These are phyloP conservation scores for Colletotrichum godetiae DNA, from an alignment of 2,329 filamentous ascomycete genomes.

Conservation along the genomic window DNA sequence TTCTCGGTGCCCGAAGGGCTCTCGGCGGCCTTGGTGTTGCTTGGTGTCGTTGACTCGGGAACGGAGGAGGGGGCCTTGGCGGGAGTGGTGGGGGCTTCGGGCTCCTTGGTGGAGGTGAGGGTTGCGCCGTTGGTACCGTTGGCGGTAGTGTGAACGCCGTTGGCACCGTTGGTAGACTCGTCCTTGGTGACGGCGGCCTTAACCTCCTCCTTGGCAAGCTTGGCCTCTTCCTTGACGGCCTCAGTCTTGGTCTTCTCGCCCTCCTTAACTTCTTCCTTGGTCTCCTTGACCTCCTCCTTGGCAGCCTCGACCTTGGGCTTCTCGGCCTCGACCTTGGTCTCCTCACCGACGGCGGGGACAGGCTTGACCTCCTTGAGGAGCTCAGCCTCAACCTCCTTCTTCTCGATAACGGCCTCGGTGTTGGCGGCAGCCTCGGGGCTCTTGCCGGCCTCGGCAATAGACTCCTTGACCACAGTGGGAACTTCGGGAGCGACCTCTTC, in stretches of 20 bases:
- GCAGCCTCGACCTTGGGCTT: constrained; percentile 37
- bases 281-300: constrained; percentile 40
- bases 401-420: constrained; percentile 77
- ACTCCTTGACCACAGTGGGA: constrained; percentile 67
- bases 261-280: constrained; percentile 31
- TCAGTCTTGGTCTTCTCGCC: constrained; percentile 35
- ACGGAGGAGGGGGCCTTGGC: constrained; percentile 34
- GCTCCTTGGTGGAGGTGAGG: constrained; percentile 36
- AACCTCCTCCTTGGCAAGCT: constrained; percentile 35
- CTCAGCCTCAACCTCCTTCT: constrained; percentile 80
- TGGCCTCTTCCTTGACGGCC: constrained; percentile 36
- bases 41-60: constrained; percentile 36
- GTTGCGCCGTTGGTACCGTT: constrained; percentile 39
- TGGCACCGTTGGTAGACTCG: constrained; percentile 26
- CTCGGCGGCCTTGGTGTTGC: constrained; percentile 43
- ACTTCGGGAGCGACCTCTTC: constrained; percentile 62
- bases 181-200: constrained; percentile 31
- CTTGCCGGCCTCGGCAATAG: constrained; percentile 66
- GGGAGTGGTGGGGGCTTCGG: constrained; percentile 29
- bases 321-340: constrained; percentile 38
- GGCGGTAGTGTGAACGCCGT: constrained; percentile 33
- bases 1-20: constrained; percentile 54
- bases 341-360: constrained; percentile 47
- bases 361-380: constrained; percentile 73
- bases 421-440: constrained; percentile 79